Conservation (phyloP, 805 yeast genomes). For the Pichia eremophila region DNA sequence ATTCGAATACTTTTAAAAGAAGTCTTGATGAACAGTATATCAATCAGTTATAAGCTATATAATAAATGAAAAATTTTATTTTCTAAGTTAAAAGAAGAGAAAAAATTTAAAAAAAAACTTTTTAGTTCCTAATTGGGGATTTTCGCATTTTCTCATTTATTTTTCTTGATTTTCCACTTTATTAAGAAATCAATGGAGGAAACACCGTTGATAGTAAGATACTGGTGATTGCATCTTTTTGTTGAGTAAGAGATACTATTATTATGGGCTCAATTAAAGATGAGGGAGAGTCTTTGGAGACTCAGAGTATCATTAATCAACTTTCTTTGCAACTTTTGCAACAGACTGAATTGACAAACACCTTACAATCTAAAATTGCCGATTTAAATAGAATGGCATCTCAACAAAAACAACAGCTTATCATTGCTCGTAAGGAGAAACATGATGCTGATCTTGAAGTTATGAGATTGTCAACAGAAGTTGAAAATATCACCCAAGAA, state of each 20-base stretch:
- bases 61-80: no score
- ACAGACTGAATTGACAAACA: constrained; percentile 15
- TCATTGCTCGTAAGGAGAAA: constrained; percentile 18
- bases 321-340: constrained; percentile 20
- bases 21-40: no score
- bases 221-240: no score
- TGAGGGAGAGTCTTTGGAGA: neutral
- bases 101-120: no score
- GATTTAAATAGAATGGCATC: constrained; percentile 27
- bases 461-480: constrained; percentile 35
- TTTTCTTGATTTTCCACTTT: neutral
- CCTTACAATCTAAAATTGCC: constrained; percentile 14
- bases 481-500: constrained; percentile 70
- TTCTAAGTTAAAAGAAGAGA: no score
- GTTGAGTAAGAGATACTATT: no score
- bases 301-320: constrained; percentile 12
- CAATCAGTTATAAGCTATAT: no score
- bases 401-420: constrained; percentile 2
- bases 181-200: no score
- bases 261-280: no score
- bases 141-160: neutral
- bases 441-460: constrained; percentile 5
- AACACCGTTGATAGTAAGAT: no score
- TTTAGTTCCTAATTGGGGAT: neutral
- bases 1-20: no score